Base-by-base conservation (phyloP, 2,329 filamentous ascomycete genomes). In the Aspergillus sp. region DNA sequence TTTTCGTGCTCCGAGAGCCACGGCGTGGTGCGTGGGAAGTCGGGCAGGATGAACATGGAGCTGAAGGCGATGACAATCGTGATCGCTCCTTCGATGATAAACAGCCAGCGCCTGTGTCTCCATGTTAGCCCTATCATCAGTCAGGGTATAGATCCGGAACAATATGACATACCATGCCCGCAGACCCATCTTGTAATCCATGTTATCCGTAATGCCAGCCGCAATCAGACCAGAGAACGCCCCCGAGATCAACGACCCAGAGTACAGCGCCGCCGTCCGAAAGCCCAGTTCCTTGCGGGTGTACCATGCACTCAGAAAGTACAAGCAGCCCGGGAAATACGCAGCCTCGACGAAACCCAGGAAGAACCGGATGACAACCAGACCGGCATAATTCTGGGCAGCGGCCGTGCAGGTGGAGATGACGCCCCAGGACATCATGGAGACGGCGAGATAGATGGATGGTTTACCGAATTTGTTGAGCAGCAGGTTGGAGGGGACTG, bases 161-260 rank as follows among this genome's bases (percentile, higher is more conserved):
- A 19, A 19, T 19, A 19, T 19, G 19, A 19, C 19, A 19, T 19
- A 19, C 68, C 68, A 71, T 3, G 68, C 63, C 1, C 60, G 53
- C 33, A 70, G 46, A 4, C 67, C 67, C 4, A 57, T 58, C 4
- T 57, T 44, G 9, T 66, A 66, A 19, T 56, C 59, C 5, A 71
- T 59, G 2, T 72, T 71, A 9, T 60, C 58, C 7, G 74, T 61
- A 34, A 78, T 76, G 3, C 73, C 74, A 0, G 75, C 76, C 1
- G 74, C 75, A 42, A 79, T 76, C 29, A 79, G 64, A 19, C 72
- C 74, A 19, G 74, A 74, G 54, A 79, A 79, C 2, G 75, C 75
- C 46, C 62, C 72, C 43, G 69, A 70, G 27, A 78, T 61, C 7
- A 77, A 59, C 5, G 69, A 72, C 2, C 73, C 75, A 2, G 73